Evolutionary conservation across 129 eudicot genomes (phyloP), one percentile per base, ranked within the genome.

Genomic region (Artemisia tridentata): DNA sequence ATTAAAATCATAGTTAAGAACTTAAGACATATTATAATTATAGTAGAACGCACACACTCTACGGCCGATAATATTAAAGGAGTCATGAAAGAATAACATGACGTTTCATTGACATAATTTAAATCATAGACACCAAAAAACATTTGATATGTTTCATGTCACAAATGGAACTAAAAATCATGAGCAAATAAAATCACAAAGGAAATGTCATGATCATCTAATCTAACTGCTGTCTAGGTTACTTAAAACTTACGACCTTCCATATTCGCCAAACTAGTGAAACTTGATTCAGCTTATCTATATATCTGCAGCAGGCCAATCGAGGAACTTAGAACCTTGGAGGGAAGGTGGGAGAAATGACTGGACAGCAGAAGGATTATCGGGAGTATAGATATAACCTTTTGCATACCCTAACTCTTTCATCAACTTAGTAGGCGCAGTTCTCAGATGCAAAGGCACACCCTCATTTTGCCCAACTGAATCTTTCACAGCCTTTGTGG

Each of bases 361-460:
- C 78, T 87, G 98, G 7, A 63, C 23, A 2, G 70, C 65, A 11
- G 76, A 71, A 63, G 92, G 92, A 83, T 89, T 72, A 52, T 89
- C 88, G 5, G 98, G 98, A 62, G 98, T 84, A 76, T 89, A 89
- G 1, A 89, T 72, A 73, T 89, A 92, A 34, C 76, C 96, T 78
- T 87, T 84, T 12, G 78, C 96, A 58, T 92, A 92, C 23, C 96
- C 96, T 74, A 89, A 62, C 29, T 92, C 87, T 69, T 80, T 87
- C 98, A 92, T 92, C 70, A 92, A 78, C 81, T 85, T 89, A 15
- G 98, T 92, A 7, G 98, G 92, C 3, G 98, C 96, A 67, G 87
- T 92, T 71, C 98, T 83, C 56, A 92, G 69, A 79, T 92, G 96
- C 45, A 92, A 69, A 75, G 98, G 96, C 70, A 92, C 96, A 17